phyloP scores from a whole-genome alignment of 2,329 filamentous ascomycete species.

The Lecanicillium sp. region DNA sequence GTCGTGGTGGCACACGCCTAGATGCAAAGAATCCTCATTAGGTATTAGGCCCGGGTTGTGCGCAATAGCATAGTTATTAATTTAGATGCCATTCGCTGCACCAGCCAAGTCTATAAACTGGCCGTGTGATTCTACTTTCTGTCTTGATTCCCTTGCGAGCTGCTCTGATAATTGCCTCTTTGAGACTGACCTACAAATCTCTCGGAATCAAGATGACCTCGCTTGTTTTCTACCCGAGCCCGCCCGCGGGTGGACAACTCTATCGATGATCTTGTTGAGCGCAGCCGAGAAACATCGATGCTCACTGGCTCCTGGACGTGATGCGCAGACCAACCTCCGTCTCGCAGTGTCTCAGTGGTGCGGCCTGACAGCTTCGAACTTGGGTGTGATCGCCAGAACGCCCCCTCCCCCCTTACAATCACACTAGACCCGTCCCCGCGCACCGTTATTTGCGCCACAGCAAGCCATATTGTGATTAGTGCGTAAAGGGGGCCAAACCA shows the following conservation, averaged over 20 bases:
- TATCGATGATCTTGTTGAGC: too few species aligned
- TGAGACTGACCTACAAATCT: not conserved
- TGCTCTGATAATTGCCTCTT: constrained; percentile 2
- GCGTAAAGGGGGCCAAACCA: constrained; percentile 2
- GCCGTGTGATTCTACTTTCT: not conserved
- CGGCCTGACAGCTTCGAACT: not conserved
- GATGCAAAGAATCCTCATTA: not conserved
- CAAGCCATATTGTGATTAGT: constrained; percentile 9
- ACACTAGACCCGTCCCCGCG: constrained; percentile 9
- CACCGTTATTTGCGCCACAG: constrained; percentile 9
- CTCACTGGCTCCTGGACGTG: too few species aligned
- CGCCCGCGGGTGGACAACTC: too few species aligned
- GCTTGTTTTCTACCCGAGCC: too few species aligned
- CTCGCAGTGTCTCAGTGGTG: too few species aligned
- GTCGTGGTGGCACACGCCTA: not conserved
- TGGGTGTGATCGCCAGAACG: constrained; percentile 6
- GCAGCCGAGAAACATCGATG: too few species aligned
- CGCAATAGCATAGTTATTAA: constrained; percentile 2
- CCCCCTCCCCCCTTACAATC: not conserved
- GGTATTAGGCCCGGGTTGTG: constrained; percentile 1
- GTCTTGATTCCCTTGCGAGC: not conserved
- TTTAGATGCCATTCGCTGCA: not conserved
- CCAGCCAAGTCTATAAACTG: not conserved
- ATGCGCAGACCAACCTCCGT: too few species aligned
- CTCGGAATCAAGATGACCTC: too few species aligned